Evolutionary conservation across 2,329 filamentous ascomycete species (phyloP).

Genomic region (Periconia sp.): DNA sequence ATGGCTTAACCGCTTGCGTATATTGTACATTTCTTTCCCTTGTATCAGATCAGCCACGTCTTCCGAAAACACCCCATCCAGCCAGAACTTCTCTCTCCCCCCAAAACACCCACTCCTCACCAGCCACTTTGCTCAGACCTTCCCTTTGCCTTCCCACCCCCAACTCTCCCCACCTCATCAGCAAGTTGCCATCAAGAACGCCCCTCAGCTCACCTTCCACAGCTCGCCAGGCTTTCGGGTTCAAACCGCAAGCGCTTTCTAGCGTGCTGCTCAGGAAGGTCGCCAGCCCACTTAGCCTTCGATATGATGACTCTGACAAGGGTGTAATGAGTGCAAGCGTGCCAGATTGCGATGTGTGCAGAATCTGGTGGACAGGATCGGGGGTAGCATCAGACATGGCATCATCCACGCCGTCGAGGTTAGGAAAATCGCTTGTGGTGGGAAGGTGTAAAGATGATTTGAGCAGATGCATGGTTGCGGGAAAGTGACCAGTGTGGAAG

Average conservation of each 20-base stretch:
- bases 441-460: conserved; percentile 66
- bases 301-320: conserved; percentile 79
- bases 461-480: conserved; percentile 76
- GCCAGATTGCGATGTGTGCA: conserved; percentile 63
- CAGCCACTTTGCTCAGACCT: conserved; percentile 75
- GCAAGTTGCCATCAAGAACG: conserved; percentile 78
- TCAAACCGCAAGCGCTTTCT: conserved; percentile 78
- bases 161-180: conserved; percentile 78
- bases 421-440: conserved; percentile 33
- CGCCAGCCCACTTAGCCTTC: conserved; percentile 80
- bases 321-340: conserved; percentile 78
- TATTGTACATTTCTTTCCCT: background rate
- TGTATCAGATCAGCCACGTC: conserved; percentile 15
- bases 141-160: conserved; percentile 74
- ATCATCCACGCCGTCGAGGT: conserved; percentile 32
- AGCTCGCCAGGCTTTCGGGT: conserved; percentile 79
- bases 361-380: conserved; percentile 36
- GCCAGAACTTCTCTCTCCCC: conserved; percentile 71
- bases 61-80: conserved; percentile 64
- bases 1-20: no score
- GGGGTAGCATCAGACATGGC: background rate
- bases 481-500: conserved; percentile 84
- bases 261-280: conserved; percentile 79
- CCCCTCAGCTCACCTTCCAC: conserved; percentile 59
- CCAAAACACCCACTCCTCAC: conserved; percentile 69